Evolutionary conservation across 352 stramenopile genomes (phyloP).

Genomic region (Plasmopara viticola): DNA sequence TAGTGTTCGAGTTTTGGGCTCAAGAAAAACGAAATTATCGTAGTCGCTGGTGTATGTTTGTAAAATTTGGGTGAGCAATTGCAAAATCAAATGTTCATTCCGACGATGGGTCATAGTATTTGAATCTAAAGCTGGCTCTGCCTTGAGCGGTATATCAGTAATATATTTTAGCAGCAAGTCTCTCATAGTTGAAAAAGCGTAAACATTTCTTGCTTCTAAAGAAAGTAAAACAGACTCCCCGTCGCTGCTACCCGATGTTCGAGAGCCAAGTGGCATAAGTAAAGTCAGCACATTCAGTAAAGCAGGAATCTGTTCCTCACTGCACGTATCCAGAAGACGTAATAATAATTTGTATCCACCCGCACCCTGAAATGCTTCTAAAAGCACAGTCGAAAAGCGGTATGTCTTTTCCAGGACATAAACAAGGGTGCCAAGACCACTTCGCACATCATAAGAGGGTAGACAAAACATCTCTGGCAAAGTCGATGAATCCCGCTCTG

Average conservation of each 20-base stretch:
- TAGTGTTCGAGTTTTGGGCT: slow-evolving; percentile 62
- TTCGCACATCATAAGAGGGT: slow-evolving; percentile 38
- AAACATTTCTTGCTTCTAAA: slow-evolving; percentile 51
- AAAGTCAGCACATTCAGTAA: slow-evolving; percentile 50
- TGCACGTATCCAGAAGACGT: slow-evolving; percentile 32
- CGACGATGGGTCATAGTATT: slow-evolving; percentile 7
- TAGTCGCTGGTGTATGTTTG: slow-evolving; percentile 72
- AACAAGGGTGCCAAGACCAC: slow-evolving; percentile 46
- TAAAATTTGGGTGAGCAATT: slow-evolving; percentile 56
- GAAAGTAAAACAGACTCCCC: slow-evolving; percentile 34
- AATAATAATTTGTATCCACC: slow-evolving; percentile 58
- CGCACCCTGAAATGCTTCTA: slow-evolving; percentile 59
- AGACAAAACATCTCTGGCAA: slow-evolving; percentile 26
- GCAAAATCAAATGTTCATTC: slow-evolving; percentile 46
- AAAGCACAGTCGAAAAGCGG: slow-evolving; percentile 48
- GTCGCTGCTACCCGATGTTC: slow-evolving; percentile 30
- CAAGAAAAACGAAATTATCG: slow-evolving; percentile 63
- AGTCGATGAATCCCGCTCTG: neutral
- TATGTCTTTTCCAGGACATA: slow-evolving; percentile 61
- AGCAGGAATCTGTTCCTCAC: slow-evolving; percentile 32
- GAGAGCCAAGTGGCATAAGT: slow-evolving; percentile 51
- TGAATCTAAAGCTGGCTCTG: slow-evolving; percentile 1
- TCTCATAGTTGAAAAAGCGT: slow-evolving; percentile 54
- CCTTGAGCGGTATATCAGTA: slow-evolving; percentile 13
- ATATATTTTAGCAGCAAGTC: slow-evolving; percentile 62